Conservation (phyloP, 2,329 filamentous ascomycete genomes). For the Exophiala spinifera region DNA sequence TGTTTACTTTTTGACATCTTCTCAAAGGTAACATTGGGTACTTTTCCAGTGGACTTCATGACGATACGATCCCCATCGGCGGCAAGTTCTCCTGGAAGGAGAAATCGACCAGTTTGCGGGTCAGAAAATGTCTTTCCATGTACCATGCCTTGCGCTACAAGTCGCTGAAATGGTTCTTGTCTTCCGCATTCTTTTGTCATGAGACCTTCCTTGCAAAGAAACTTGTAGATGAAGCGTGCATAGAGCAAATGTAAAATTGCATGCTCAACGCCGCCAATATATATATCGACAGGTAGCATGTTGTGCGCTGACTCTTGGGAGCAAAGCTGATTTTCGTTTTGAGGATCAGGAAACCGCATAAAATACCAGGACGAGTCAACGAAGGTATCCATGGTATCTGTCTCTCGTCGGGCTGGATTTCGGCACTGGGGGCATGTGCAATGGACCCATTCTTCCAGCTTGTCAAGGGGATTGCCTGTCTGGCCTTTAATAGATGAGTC, state of each 20-base stretch:
- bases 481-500: conserved; percentile 63
- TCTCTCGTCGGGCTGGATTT: conserved; percentile 71
- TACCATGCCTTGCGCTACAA: conserved; percentile 90
- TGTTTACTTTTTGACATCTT: conserved; percentile 97
- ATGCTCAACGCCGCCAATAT: conserved; percentile 85
- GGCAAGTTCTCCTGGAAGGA: conserved; percentile 70
- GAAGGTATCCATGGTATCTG: conserved; percentile 95
- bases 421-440: conserved; percentile 70
- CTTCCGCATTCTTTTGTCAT: conserved; percentile 36
- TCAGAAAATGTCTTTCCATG: conserved; percentile 81
- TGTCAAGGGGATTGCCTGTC: conserved; percentile 73
- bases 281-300: conserved; percentile 76
- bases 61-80: conserved; percentile 55
- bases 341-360: conserved; percentile 71
- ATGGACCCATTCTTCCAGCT: conserved; percentile 69
- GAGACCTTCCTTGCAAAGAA: conserved; percentile 57
- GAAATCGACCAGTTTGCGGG: conserved; percentile 69
- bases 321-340: conserved; percentile 62
- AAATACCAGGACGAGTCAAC: conserved; percentile 96
- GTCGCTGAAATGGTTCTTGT: conserved; percentile 74
- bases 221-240: conserved; percentile 86
- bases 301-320: conserved; percentile 55
- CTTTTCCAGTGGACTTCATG: conserved; percentile 59
- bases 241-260: conserved; percentile 88
- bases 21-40: conserved; percentile 66